Conservation (phyloP, 306 rosid species). For the Luffa aegyptiaca region DNA sequence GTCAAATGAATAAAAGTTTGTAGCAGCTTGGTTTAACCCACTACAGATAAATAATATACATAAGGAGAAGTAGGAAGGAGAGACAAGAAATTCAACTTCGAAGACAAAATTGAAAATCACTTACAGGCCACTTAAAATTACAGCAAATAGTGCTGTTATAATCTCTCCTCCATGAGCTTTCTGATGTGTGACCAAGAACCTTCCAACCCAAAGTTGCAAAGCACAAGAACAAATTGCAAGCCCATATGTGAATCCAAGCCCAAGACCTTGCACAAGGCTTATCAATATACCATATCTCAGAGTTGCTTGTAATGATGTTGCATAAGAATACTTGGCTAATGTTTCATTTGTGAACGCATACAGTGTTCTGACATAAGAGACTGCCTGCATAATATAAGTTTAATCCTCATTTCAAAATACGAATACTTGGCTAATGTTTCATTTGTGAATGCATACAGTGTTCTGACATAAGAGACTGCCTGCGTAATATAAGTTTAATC, state of each 20-base stretch:
- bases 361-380: constrained; percentile 79
- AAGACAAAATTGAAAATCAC: constrained; percentile 18
- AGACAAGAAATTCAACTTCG: constrained; percentile 8
- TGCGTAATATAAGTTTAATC: constrained; percentile 30
- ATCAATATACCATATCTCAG: constrained; percentile 95
- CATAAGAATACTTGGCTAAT: constrained; percentile 94
- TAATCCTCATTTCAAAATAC: constrained; percentile 13
- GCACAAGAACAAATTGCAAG: constrained; percentile 99
- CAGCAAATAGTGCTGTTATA: constrained; percentile 85
- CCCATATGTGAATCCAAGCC: constrained; percentile 98
- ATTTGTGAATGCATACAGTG: constrained; percentile 89
- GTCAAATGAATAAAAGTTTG: constrained; percentile 97
- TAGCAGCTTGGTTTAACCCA: constrained; percentile 98
- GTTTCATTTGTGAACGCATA: constrained; percentile 97
- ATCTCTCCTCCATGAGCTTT: constrained; percentile 95
- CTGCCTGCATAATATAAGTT: constrained; percentile 64
- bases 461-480: constrained; percentile 92
- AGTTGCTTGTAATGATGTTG: constrained; percentile 97
- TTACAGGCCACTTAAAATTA: constrained; percentile 99
- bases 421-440: constrained; percentile 98
- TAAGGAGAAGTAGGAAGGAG: constrained; percentile 15
- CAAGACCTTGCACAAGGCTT: constrained; percentile 99
- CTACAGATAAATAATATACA: constrained; percentile 24
- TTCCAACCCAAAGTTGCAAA: constrained; percentile 98
- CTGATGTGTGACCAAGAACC: constrained; percentile 47